Base-by-base conservation (phyloP, 805 yeast genomes). In the Cyberlindnera sargentensis region DNA sequence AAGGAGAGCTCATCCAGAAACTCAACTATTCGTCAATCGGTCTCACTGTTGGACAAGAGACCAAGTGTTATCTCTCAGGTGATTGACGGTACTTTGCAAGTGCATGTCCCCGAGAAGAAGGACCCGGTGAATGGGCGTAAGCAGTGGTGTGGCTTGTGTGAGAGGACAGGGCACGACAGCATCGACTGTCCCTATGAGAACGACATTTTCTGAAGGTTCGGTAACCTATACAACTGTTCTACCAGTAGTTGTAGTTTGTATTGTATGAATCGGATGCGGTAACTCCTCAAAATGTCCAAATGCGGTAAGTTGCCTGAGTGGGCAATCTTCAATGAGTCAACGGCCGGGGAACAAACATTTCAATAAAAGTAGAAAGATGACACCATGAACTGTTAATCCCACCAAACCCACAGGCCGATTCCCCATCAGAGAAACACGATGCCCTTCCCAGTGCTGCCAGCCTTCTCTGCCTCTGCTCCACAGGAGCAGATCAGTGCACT, bases 71-170 rank as follows among this genome's bases (percentile, higher is more conserved):
- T 56, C 3, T 51, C 63, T 1, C 63, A 61, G 35, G 51, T 60
- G 27, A 50, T 62, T 33, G 63, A 58, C 47, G 67, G 66, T 2
- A 61, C 58, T 2, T 60, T 75, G 28, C 77, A 75, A 29, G 68
- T 80, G 1, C 78, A 75, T 45, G 60, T 64, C 34, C 84, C 87
- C 0, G 65, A 67, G 4, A 58, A 53, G 23, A 57, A 63, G 10
- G 93, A 87, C 58, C 84, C 90, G 1, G 71, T 89, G 0, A 78
- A 78, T 2, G 96, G 96, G 2, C 72, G 90, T 36, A 67, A 67
- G 27, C 72, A 77, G 48, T 91, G 96, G 95, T 91, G 99, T 66
- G 96, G 95, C 0, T 68, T 88, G 42, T 91, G 99, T 65, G 98
- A 91, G 61, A 69, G 87, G 43, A 80, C 78, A 37, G 99, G 98